These are phyloP conservation scores for Penstemon davidsonii DNA, from an alignment of 257 asterid species.

Conservation along the genomic window DNA sequence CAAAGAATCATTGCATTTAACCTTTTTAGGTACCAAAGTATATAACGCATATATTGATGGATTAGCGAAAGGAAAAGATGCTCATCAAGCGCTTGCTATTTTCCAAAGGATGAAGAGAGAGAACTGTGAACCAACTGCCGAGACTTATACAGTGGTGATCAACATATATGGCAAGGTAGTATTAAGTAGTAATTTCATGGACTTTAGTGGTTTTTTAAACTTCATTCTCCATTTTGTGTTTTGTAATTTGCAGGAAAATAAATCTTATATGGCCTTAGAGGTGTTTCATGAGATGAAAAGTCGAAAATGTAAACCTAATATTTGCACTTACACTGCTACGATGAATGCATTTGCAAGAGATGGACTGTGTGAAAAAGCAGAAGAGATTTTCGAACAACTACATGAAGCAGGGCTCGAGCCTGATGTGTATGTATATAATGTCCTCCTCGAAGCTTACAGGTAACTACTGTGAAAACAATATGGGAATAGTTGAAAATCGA, in stretches of 20 bases:
- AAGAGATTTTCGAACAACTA: slow-evolving; percentile 72
- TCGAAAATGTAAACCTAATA: slow-evolving; percentile 69
- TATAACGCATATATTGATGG: slow-evolving; percentile 83
- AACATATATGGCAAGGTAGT: slow-evolving; percentile 83
- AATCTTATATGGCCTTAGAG: slow-evolving; percentile 82
- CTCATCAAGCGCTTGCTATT: slow-evolving; percentile 59
- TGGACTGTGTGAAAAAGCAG: slow-evolving; percentile 83
- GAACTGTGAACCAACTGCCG: slow-evolving; percentile 60
- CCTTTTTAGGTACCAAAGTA: slow-evolving; percentile 57
- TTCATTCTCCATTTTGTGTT: slow-evolving; percentile 3
- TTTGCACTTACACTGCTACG: slow-evolving; percentile 82
- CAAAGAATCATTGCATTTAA: slow-evolving; percentile 15
- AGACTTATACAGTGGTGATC: slow-evolving; percentile 83
- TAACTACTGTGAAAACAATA: slow-evolving; percentile 16
- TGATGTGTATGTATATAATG: slow-evolving; percentile 81
- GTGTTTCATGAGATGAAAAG: slow-evolving; percentile 68
- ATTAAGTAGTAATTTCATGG: neutral
- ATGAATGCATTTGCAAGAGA: slow-evolving; percentile 83
- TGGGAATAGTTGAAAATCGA: neutral
- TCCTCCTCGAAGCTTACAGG: slow-evolving; percentile 96
- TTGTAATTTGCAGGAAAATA: slow-evolving; percentile 48
- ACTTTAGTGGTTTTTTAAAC: neutral
- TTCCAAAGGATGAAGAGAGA: slow-evolving; percentile 77
- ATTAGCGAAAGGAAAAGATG: slow-evolving; percentile 51
- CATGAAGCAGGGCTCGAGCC: slow-evolving; percentile 90